Conservation (phyloP, 2,329 filamentous ascomycete genomes). For the Fusarium sp. region DNA sequence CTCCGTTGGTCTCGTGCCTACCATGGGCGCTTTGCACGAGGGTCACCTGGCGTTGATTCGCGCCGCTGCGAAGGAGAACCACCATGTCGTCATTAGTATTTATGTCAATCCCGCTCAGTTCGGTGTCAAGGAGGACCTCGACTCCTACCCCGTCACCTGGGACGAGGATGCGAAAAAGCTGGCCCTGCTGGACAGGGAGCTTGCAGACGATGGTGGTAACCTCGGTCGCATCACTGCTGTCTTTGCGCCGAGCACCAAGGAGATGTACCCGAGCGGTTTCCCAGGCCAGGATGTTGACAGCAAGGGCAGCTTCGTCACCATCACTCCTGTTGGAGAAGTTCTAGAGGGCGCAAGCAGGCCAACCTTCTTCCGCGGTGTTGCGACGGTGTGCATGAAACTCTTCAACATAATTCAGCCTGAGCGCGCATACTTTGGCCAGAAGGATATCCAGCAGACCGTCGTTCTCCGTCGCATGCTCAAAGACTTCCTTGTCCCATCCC, state of each 20-base stretch:
- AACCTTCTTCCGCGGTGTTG: slow-evolving; percentile 96
- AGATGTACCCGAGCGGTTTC: slow-evolving; percentile 89
- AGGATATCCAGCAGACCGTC: slow-evolving; percentile 96
- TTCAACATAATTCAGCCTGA: slow-evolving; percentile 69
- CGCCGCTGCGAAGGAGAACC: slow-evolving; percentile 84
- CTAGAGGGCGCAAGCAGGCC: slow-evolving; percentile 89
- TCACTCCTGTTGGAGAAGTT: slow-evolving; percentile 84
- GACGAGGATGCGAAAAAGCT: slow-evolving; percentile 78
- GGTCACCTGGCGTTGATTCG: slow-evolving; percentile 90
- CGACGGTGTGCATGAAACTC: slow-evolving; percentile 92
- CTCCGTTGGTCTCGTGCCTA: slow-evolving; percentile 89
- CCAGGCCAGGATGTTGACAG: slow-evolving; percentile 79
- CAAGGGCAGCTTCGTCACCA: slow-evolving; percentile 88
- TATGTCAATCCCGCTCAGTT: slow-evolving; percentile 99
- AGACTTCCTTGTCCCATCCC: slow-evolving; percentile 84
- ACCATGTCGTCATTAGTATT: slow-evolving; percentile 88
- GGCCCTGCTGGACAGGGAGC: slow-evolving; percentile 74
- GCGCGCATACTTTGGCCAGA: slow-evolving; percentile 92
- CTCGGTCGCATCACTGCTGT: slow-evolving; percentile 81
- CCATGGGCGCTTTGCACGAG: slow-evolving; percentile 96
- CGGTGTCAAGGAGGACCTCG: slow-evolving; percentile 86
- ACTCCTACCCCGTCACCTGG: slow-evolving; percentile 92
- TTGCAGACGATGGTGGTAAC: slow-evolving; percentile 70
- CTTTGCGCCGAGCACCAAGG: slow-evolving; percentile 84
- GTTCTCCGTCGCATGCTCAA: slow-evolving; percentile 87